Conservation (phyloP, 768 basidiomycete genomes). For the Royoungia palumana region DNA sequence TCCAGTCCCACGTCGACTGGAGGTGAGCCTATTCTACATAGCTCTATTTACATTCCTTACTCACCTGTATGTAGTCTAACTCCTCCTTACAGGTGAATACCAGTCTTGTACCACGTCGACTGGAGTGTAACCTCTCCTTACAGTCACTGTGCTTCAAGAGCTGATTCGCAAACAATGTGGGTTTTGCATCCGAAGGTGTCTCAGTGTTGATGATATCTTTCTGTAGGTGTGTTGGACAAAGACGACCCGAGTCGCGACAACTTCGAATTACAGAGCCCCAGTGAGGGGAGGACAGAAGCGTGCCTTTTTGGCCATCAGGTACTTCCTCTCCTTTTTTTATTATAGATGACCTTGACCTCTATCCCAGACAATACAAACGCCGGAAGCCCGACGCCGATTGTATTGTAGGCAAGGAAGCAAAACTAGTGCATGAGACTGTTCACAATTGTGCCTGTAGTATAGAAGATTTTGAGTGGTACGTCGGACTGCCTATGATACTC, state of each 20-base stretch:
- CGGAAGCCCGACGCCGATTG: slow-evolving; percentile 78
- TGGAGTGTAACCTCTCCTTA: too few species aligned
- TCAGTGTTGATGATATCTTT: slow-evolving; percentile 1
- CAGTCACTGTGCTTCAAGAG: too few species aligned
- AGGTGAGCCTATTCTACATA: too few species aligned
- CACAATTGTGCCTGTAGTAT: slow-evolving; percentile 69
- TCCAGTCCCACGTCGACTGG: too few species aligned
- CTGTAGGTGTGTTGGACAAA: slow-evolving; percentile 60
- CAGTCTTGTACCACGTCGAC: too few species aligned
- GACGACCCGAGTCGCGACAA: slow-evolving; percentile 83
- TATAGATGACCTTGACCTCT: not conserved
- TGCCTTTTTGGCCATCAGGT: slow-evolving; percentile 95
- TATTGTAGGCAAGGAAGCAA: slow-evolving; percentile 70
- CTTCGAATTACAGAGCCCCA: slow-evolving; percentile 97
- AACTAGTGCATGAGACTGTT: slow-evolving; percentile 49
- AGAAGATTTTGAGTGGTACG: slow-evolving; percentile 93
- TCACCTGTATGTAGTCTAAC: too few species aligned
- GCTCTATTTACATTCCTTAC: too few species aligned
- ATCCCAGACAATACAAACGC: slow-evolving; percentile 79
- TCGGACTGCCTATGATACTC: not conserved
- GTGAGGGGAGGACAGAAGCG: slow-evolving; percentile 77
- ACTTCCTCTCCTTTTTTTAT: slow-evolving; percentile 4
- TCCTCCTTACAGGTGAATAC: too few species aligned
- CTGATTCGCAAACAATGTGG: slow-evolving; percentile 71
- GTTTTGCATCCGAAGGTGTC: slow-evolving; percentile 26